Evolutionary conservation across 139 green algal species (phyloP).

Genomic region (Tetradesmus obliquus): DNA sequence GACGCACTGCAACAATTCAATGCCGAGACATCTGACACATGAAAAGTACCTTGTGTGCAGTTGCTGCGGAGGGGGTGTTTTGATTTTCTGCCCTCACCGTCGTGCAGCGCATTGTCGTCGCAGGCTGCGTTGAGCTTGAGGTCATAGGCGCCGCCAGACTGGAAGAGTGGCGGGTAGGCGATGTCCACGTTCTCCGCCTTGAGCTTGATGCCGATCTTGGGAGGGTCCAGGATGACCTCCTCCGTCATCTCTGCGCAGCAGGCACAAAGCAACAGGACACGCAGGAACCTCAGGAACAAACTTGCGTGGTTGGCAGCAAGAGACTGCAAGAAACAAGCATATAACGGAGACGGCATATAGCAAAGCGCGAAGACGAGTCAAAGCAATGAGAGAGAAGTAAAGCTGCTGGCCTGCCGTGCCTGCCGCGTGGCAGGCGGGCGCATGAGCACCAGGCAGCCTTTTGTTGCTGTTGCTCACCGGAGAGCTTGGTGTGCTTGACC

Average conservation of each 20-base stretch:
- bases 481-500: conserved; percentile 93
- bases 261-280: conserved; percentile 1
- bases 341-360: too few species aligned
- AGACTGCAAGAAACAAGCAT: neutral
- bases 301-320: neutral
- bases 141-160: conserved; percentile 81
- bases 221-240: conserved; percentile 80
- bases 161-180: conserved; percentile 95
- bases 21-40: too few species aligned
- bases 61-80: too few species aligned
- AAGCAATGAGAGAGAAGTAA: too few species aligned
- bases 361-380: too few species aligned
- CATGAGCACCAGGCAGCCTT: too few species aligned
- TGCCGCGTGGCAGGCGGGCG: too few species aligned
- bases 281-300: neutral
- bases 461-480: conserved; percentile 44
- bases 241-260: conserved; percentile 65
- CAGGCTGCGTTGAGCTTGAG: conserved; percentile 62
- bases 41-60: too few species aligned
- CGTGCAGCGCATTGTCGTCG: conserved; percentile 58
- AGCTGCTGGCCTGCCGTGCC: too few species aligned
- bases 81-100: neutral
- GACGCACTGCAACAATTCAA: too few species aligned
- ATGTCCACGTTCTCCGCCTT: conserved; percentile 91
- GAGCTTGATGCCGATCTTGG: conserved; percentile 84